These are phyloP conservation scores for Cladosporium cucumerinum DNA, from an alignment of 2,329 filamentous ascomycete genomes.

Conservation along the genomic window DNA sequence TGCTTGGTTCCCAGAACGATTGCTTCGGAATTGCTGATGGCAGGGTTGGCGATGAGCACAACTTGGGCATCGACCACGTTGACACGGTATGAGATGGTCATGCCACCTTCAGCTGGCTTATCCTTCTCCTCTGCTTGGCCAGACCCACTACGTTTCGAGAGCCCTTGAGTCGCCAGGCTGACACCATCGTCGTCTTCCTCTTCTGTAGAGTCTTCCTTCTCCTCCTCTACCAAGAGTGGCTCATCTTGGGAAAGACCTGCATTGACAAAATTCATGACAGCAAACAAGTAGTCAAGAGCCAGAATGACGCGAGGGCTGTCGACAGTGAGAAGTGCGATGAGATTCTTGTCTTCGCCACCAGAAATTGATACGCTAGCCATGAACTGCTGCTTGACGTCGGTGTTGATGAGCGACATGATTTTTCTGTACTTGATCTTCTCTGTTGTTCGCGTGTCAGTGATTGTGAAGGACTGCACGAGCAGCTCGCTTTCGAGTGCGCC, in stretches of 20 bases:
- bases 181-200: conserved; percentile 51
- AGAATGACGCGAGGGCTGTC: conserved; percentile 95
- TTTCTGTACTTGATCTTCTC: conserved; percentile 95
- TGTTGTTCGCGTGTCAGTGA: conserved; percentile 82
- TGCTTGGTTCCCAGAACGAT: conserved; percentile 95
- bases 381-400: conserved; percentile 87
- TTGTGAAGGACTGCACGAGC: conserved; percentile 89
- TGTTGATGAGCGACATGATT: conserved; percentile 97
- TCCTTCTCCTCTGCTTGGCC: conserved; percentile 26
- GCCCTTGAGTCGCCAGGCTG: conserved; percentile 32
- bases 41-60: conserved; percentile 91
- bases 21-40: conserved; percentile 85
- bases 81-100: conserved; percentile 81
- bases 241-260: conserved; percentile 59
- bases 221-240: conserved; percentile 60
- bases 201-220: conserved; percentile 44
- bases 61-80: conserved; percentile 96
- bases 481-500: conserved; percentile 89
- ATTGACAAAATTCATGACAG: conserved; percentile 77
- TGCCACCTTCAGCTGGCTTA: conserved; percentile 41
- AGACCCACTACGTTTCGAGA: conserved; percentile 23
- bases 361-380: conserved; percentile 97
- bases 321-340: conserved; percentile 89
- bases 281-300: conserved; percentile 91
- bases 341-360: conserved; percentile 71